Evolutionary conservation across 2,329 filamentous ascomycete genomes (phyloP).

Genomic region (Penicillium italicum): DNA sequence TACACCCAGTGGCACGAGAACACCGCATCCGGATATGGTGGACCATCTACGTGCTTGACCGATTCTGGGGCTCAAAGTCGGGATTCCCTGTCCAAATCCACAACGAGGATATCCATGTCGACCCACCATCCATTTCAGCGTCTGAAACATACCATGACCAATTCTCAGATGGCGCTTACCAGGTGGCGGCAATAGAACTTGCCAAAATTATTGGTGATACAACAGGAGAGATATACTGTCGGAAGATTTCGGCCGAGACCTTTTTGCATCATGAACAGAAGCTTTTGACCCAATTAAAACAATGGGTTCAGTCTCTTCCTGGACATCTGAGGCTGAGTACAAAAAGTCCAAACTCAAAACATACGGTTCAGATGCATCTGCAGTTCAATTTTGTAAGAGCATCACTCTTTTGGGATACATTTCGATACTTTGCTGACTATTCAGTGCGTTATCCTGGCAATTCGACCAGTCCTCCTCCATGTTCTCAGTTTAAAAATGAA

Average conservation of each 20-base stretch:
- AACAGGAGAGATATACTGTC: constrained; percentile 27
- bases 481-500: constrained; percentile 20
- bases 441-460: constrained; percentile 34
- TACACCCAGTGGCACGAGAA: constrained; percentile 32
- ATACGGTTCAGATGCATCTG: constrained; percentile 29
- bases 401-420: not conserved
- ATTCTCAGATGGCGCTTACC: constrained; percentile 31
- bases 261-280: constrained; percentile 35
- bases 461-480: constrained; percentile 34
- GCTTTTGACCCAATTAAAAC: constrained; percentile 31
- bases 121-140: constrained; percentile 27
- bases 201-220: constrained; percentile 28
- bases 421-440: not conserved
- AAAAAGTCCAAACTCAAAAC: constrained; percentile 17
- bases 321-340: constrained; percentile 21
- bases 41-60: constrained; percentile 33
- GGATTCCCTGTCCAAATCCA: constrained; percentile 47
- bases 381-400: constrained; percentile 31
- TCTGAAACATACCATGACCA: constrained; percentile 25
- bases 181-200: constrained; percentile 29
- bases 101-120: constrained; percentile 44
- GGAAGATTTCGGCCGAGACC: constrained; percentile 24
- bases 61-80: constrained; percentile 46
- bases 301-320: constrained; percentile 32
- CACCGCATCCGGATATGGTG: constrained; percentile 33